These are phyloP conservation scores for Curvularia lunata DNA, from an alignment of 2,329 filamentous ascomycete species.

Conservation along the genomic window DNA sequence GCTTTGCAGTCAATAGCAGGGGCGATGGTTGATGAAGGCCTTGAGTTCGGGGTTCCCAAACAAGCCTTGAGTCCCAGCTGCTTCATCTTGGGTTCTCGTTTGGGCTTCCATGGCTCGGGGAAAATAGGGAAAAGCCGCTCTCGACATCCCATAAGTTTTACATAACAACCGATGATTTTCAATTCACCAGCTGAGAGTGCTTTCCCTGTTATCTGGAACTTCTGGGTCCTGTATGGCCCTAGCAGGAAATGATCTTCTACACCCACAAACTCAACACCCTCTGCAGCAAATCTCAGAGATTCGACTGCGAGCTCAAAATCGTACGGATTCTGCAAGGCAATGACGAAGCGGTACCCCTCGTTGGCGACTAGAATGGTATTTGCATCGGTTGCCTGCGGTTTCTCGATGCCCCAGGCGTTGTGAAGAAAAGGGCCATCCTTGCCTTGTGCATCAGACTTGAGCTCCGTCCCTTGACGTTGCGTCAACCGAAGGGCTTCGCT, in stretches of 20 bases:
- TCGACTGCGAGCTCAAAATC: conserved; percentile 93
- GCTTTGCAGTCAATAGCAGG: conserved; percentile 30
- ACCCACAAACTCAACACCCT: conserved; percentile 75
- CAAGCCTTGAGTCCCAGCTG: conserved; percentile 65
- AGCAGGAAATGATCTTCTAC: conserved; percentile 70
- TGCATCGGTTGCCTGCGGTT: conserved; percentile 59
- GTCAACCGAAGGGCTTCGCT: conserved; percentile 35
- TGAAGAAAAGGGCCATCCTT: conserved; percentile 84
- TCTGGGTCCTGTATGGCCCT: conserved; percentile 82
- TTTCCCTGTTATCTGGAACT: conserved; percentile 72
- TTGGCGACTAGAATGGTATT: conserved; percentile 78
- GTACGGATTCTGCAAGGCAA: conserved; percentile 92
- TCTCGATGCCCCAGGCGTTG: conserved; percentile 81
- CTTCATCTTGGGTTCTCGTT: conserved; percentile 76
- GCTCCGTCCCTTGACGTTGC: conserved; percentile 43
- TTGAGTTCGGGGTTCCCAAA: conserved; percentile 57
- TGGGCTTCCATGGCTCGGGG: conserved; percentile 74
- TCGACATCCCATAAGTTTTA: conserved; percentile 81
- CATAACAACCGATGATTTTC: conserved; percentile 76
- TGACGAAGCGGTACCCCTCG: conserved; percentile 76
- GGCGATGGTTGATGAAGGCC: conserved; percentile 45
- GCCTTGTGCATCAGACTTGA: conserved; percentile 43
- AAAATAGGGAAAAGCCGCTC: conserved; percentile 87
- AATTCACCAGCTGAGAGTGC: conserved; percentile 72
- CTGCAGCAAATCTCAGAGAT: conserved; percentile 74